Conservation (phyloP, 768 basidiomycete genomes). For the Zangia roseola region DNA sequence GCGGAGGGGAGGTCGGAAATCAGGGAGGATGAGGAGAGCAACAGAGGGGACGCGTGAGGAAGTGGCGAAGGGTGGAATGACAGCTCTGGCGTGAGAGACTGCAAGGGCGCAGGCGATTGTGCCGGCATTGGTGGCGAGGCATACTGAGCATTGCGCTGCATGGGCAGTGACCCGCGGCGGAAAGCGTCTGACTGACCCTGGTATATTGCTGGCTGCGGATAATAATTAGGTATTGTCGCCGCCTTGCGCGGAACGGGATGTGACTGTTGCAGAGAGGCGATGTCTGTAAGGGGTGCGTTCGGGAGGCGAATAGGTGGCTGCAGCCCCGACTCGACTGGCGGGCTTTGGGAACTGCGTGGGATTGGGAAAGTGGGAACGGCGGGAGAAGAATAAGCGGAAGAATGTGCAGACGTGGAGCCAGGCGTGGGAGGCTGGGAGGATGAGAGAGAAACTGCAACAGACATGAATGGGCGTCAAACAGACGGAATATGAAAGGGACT, state of each 20-base stretch:
- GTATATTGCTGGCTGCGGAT: slow-evolving; percentile 28
- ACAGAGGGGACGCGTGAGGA: slow-evolving; percentile 27
- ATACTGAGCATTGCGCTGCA: slow-evolving; percentile 28
- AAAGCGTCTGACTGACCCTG: slow-evolving; percentile 29
- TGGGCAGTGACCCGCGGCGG: slow-evolving; percentile 33
- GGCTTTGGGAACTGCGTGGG: slow-evolving; percentile 53
- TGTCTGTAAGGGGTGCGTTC: slow-evolving; percentile 68
- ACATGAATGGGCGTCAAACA: neutral
- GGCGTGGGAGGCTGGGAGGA: slow-evolving; percentile 36
- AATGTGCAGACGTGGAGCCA: slow-evolving; percentile 52
- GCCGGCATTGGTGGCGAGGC: slow-evolving; percentile 32
- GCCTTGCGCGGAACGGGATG: slow-evolving; percentile 33
- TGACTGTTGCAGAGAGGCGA: slow-evolving; percentile 51
- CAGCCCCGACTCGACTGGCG: slow-evolving; percentile 45
- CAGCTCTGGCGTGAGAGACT: slow-evolving; percentile 26
- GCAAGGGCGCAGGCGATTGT: slow-evolving; percentile 25
- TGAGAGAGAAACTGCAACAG: slow-evolving; percentile 23
- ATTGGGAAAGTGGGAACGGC: slow-evolving; percentile 58
- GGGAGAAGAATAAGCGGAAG: slow-evolving; percentile 70
- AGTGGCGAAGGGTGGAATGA: slow-evolving; percentile 24
- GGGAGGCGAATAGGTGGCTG: slow-evolving; percentile 62
- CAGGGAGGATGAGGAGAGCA: slow-evolving; percentile 23
- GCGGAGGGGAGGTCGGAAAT: slow-evolving; percentile 21
- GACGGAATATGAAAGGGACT: slow-evolving; percentile 23
- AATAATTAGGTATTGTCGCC: slow-evolving; percentile 33